Conservation (phyloP, 768 basidiomycete genomes). For the Russula earlei region DNA sequence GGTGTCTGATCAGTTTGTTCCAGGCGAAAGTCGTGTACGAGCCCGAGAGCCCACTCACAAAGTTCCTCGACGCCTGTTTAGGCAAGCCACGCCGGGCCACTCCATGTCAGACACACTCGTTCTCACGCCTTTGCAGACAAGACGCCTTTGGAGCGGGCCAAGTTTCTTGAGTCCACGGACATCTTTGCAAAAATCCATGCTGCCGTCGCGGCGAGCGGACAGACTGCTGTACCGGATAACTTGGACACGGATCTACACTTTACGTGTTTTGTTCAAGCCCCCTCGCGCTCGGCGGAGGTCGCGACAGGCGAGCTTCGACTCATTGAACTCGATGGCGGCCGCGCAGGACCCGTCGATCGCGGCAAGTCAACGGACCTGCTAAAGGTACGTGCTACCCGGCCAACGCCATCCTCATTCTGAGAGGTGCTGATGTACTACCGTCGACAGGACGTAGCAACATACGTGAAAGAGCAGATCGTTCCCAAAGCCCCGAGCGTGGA, state of each 20-base stretch:
- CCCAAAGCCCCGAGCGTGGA: constrained; percentile 41
- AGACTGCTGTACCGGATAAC: constrained; percentile 52
- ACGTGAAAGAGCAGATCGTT: constrained; percentile 55
- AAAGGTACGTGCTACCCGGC: constrained; percentile 29
- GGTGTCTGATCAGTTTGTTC: constrained; percentile 20
- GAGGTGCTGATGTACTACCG: constrained; percentile 26
- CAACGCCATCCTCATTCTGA: background rate
- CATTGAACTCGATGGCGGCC: constrained; percentile 77
- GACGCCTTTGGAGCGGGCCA: constrained; percentile 63
- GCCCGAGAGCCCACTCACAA: constrained; percentile 50
- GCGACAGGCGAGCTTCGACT: constrained; percentile 34
- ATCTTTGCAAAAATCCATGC: constrained; percentile 75
- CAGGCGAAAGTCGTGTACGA: constrained; percentile 41
- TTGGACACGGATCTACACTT: constrained; percentile 77
- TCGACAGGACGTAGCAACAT: constrained; percentile 63
- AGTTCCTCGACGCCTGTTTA: constrained; percentile 57
- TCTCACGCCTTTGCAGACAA: constrained; percentile 35
- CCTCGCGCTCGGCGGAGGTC: constrained; percentile 28
- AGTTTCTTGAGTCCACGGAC: constrained; percentile 62
- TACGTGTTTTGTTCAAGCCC: constrained; percentile 73
- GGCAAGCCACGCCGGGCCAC: constrained; percentile 29
- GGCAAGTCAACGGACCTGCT: constrained; percentile 55
- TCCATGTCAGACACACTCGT: too few species aligned
- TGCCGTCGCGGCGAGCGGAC: constrained; percentile 57
- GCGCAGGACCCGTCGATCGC: constrained; percentile 73